phyloP scores from a whole-genome alignment of 345 rosid species.

The Camelina hispida region DNA sequence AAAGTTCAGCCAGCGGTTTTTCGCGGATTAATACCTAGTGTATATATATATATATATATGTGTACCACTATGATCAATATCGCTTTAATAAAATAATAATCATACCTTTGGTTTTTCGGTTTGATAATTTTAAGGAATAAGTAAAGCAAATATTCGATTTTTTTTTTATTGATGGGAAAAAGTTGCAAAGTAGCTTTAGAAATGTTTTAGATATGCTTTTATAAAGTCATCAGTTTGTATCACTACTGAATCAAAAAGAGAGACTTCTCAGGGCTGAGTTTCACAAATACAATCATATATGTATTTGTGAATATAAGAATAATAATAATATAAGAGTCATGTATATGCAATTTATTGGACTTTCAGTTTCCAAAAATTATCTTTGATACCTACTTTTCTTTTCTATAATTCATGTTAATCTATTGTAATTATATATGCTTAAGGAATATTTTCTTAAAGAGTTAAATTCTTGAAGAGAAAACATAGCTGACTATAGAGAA shows the following conservation, averaged over 20 bases:
- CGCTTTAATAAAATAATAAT: not conserved
- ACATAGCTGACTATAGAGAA: not conserved
- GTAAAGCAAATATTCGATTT: not conserved
- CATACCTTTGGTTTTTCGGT: not conserved
- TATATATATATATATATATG: too few species aligned
- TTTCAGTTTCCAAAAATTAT: not conserved
- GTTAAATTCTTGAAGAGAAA: not conserved
- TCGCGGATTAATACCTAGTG: too few species aligned
- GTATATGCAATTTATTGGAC: not conserved
- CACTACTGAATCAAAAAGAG: not conserved
- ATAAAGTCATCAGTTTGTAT: not conserved
- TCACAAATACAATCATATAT: not conserved
- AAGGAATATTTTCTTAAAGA: not conserved
- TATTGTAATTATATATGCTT: not conserved
- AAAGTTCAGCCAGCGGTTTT: too few species aligned
- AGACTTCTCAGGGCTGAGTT: not conserved
- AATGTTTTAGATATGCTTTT: not conserved
- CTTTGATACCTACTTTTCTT: not conserved
- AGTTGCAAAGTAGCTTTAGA: constrained; percentile 22
- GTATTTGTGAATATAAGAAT: not conserved
- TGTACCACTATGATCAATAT: constrained; percentile 8
- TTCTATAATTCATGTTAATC: not conserved
- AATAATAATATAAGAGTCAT: not conserved
- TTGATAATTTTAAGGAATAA: constrained; percentile 10
- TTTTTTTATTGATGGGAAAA: constrained; percentile 8